Conservation (phyloP, 2,329 filamentous ascomycete species). For the Alternaria conjuncta region DNA sequence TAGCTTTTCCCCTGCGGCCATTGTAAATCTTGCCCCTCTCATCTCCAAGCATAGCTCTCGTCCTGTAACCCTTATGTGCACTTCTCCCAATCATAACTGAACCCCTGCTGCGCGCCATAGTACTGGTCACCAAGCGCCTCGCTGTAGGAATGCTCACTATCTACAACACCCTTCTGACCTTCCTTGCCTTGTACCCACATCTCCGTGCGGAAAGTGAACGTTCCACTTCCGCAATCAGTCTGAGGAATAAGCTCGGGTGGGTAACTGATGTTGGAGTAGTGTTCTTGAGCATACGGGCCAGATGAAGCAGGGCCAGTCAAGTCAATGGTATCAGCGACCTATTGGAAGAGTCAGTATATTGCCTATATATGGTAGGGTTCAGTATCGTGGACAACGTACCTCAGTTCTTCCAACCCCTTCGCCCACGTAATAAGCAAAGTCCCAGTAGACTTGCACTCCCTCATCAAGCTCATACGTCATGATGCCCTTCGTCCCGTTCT, state of each 20-base stretch:
- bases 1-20: not conserved
- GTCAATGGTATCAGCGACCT: slow-evolving; percentile 15
- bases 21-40: not conserved
- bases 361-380: not conserved
- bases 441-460: slow-evolving; percentile 18
- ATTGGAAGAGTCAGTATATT: not conserved
- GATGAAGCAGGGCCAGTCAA: slow-evolving; percentile 13
- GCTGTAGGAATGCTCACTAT: slow-evolving; percentile 11
- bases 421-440: slow-evolving; percentile 19
- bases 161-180: slow-evolving; percentile 13
- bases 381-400: not conserved
- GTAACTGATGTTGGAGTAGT: slow-evolving; percentile 5
- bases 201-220: slow-evolving; percentile 21
- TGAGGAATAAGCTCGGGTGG: slow-evolving; percentile 12
- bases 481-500: slow-evolving; percentile 24
- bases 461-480: slow-evolving; percentile 21
- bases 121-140: slow-evolving; percentile 11
- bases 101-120: slow-evolving; percentile 24
- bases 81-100: slow-evolving; percentile 27
- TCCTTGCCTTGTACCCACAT: slow-evolving; percentile 14
- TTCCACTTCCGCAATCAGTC: slow-evolving; percentile 15
- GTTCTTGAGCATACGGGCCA: slow-evolving; percentile 4
- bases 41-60: not conserved
- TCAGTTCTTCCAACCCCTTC: slow-evolving; percentile 5
- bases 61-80: slow-evolving; percentile 1